Base-by-base conservation (phyloP, 83 land plant genomes). In the Picea abies region DNA sequence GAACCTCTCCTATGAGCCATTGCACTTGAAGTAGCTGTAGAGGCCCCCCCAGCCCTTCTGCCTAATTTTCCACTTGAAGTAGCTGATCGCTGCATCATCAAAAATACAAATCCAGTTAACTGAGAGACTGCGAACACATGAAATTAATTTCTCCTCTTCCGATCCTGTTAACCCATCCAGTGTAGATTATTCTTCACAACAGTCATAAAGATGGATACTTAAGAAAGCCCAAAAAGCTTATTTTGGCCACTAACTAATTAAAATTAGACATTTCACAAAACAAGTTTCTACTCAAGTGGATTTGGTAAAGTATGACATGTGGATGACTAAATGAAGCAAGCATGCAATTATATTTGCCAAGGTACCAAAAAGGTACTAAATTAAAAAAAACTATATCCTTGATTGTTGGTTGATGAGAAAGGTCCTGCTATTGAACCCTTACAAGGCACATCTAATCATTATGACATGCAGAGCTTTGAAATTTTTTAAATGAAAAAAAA, bases 1-100 rank as follows among this genome's bases (percentile, higher is more conserved):
- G 78, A 25, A 60, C 83, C 81, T 56, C 90, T 84, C 80, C 81
- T 84, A 49, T 85, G 85, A 14, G 80, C n/a, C 15, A 41, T 37
- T 32, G 75, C 49, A 64, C 72, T 80, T 17, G 73, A 78, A 49
- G 80, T 86, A 29, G 82, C 47, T 47, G 83, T 26, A 47, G 82
- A 70, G 11, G 67, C 58, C 76, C 66, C 73, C 58, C 88, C 87
- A 44, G 83, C 25, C 52, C 88, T 82, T 37, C 72, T 47, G 52
- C 80, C 81, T 19, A 63, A 44, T 79, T 85, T 87, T n/a, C 78
- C 78, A 70, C n/a, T 17, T 70, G 75, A 70, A 17, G 49, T 44
- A 32, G 47, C 8, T 70, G 75, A 70, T 70, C 75, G 47, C 75
- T 70, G 22, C 47, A 70, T 6, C 75, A 70, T 41, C 44, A 41